Conservation (phyloP, 805 yeast genomes). For the Candida multigemmis region DNA sequence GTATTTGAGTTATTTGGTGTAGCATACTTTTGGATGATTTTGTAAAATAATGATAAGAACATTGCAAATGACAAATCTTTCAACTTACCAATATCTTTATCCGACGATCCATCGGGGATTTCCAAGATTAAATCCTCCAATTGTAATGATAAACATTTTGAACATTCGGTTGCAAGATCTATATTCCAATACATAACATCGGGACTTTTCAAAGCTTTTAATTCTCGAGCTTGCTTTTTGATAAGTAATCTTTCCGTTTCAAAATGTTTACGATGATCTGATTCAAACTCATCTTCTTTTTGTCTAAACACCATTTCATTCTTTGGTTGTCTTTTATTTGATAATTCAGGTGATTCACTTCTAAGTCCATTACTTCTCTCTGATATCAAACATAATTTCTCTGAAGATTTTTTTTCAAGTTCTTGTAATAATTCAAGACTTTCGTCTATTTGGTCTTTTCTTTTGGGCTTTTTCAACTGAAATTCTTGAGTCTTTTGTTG, state of each 20-base stretch:
- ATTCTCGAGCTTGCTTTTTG: no score
- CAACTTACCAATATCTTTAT: constrained; percentile 43
- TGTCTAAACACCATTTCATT: constrained; percentile 5
- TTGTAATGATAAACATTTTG: constrained; percentile 46
- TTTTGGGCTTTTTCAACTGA: no score
- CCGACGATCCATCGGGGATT: constrained; percentile 45
- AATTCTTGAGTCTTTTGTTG: no score
- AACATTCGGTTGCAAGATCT: constrained; percentile 58
- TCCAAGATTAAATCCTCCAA: constrained; percentile 52
- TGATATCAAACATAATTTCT: no score
- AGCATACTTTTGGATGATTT: constrained; percentile 40
- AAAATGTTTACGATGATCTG: neutral
- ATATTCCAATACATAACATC: constrained; percentile 41
- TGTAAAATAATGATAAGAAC: constrained; percentile 54
- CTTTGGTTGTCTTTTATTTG: no score
- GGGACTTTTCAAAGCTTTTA: no score
- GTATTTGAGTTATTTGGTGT: constrained; percentile 7
- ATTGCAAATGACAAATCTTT: constrained; percentile 59
- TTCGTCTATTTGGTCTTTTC: no score
- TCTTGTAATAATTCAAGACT: no score
- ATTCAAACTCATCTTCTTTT: constrained; percentile 1
- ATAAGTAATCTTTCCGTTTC: no score
- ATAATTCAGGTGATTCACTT: no score
- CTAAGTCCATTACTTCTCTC: no score
- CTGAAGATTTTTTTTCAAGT: no score